Evolutionary conservation across 495 filamentous ascomycete species (phyloP).

Genomic region (Lepraria neglecta): DNA sequence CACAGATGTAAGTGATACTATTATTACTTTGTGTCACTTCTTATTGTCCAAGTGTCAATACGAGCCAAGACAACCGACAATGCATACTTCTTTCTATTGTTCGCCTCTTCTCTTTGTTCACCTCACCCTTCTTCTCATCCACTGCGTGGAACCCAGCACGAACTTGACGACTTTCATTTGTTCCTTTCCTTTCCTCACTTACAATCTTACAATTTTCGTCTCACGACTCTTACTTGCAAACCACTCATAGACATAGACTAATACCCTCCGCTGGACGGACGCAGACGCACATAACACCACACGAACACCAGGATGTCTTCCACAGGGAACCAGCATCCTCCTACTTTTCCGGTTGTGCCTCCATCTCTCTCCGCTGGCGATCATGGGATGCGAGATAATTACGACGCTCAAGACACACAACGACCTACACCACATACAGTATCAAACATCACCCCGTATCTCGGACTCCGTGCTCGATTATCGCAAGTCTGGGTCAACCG

Average conservation of each 20-base stretch:
- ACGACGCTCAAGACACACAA: conserved; percentile 40
- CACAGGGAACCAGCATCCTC: conserved; percentile 28
- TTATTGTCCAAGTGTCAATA: conserved; percentile 23
- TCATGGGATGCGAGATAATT: conserved; percentile 51
- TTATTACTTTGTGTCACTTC: conserved; percentile 22
- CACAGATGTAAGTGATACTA: conserved; percentile 18
- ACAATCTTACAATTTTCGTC: conserved; percentile 18
- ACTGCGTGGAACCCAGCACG: conserved; percentile 13
- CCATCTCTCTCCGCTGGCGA: conserved; percentile 49
- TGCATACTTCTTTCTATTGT: conserved; percentile 20
- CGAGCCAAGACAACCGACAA: conserved; percentile 15
- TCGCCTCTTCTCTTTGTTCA: conserved; percentile 20
- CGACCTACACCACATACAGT: conserved; percentile 46
- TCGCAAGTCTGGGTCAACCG: conserved; percentile 96
- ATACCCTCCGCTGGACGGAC: conserved; percentile 34
- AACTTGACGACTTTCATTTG: conserved; percentile 31
- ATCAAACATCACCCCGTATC: conserved; percentile 76
- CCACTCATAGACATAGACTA: conserved; percentile 22
- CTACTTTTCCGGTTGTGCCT: conserved; percentile 38
- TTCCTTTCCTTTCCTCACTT: conserved; percentile 21
- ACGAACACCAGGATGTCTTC: conserved; percentile 35
- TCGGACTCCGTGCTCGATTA: conserved; percentile 79
- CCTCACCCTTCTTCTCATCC: conserved; percentile 12
- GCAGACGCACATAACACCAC: conserved; percentile 22
- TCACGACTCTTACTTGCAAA: conserved; percentile 13